A percentile compares a stretch with the other conserved stretches of the same genome.
These are phyloP conservation scores for Sporothrix globosa DNA, from an alignment of 2,329 filamentous ascomycete genomes.

Conservation along the genomic window DNA sequence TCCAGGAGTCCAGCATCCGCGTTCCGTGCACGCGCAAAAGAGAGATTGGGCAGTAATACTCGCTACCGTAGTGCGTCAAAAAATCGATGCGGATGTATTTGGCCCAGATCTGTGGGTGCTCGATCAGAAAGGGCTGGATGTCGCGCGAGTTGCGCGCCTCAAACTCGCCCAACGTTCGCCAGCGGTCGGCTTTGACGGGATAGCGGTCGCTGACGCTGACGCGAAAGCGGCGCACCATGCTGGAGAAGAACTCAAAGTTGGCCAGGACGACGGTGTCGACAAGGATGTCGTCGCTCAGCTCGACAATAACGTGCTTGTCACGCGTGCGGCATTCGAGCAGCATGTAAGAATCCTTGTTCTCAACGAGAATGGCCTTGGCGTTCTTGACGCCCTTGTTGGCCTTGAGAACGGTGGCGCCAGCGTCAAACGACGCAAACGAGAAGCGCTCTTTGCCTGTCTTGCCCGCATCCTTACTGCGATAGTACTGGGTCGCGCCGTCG, in stretches of 20 bases:
- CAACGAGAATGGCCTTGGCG: constrained; percentile 82
- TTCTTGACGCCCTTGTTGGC: constrained; percentile 86
- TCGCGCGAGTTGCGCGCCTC: constrained; percentile 91
- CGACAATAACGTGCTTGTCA: constrained; percentile 93
- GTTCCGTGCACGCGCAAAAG: constrained; percentile 91
- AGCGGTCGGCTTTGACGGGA: constrained; percentile 87
- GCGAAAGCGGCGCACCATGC: constrained; percentile 88
- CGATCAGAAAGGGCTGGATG: constrained; percentile 91
- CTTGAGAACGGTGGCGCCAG: constrained; percentile 89
- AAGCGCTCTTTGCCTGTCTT: constrained; percentile 98
- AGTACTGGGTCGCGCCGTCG: constrained; percentile 56
- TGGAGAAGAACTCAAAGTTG: constrained; percentile 99
- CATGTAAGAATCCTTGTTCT: constrained; percentile 99
- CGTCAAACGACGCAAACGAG: constrained; percentile 97
- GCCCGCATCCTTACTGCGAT: constrained; percentile 87
- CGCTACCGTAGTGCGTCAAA: constrained; percentile 89
- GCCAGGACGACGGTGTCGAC: constrained; percentile 96
- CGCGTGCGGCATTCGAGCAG: constrained; percentile 82
- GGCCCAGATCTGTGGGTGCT: constrained; percentile 94
- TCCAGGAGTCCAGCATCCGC: constrained; percentile 92
- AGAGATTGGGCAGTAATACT: constrained; percentile 94
- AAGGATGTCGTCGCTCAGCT: constrained; percentile 82
- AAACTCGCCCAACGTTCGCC: constrained; percentile 85
- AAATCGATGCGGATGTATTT: constrained; percentile 92
- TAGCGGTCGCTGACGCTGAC: constrained; percentile 94